Base-by-base conservation (phyloP, 2,329 filamentous ascomycete genomes). In the Rutstroemia sp. region DNA sequence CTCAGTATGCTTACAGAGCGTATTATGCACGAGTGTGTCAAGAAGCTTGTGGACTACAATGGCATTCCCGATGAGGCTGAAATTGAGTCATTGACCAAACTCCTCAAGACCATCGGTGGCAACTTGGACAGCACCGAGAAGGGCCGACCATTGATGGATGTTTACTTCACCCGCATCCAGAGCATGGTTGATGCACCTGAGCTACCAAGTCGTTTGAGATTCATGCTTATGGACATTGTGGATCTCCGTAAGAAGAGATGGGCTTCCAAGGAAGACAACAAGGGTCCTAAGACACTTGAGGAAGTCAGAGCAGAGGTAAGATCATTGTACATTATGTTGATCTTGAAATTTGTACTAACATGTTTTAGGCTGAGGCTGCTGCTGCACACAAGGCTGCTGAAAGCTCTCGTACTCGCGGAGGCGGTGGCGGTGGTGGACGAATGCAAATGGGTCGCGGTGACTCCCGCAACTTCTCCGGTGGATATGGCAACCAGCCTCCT, bases 11-110 rank as follows among this genome's bases (percentile, higher is more conserved):
- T 99, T 73, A 99, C 94, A 60, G 89, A 96, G 73, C 89, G 92
- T 72, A 99, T 99, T 75, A 99, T 99, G 94, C 92, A 99, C 77
- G 90, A 96, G 74, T 99, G 94, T 81, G 91, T 99, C 27, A 87
- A 91, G 76, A 96, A 95, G 75, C 82, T 99, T 61, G 89, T 99
- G 64, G 92, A 99, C 75, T 97, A 95, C 73, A 87, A 92, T 69
- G 91, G 89, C 60, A 77, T 90, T 59, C 94, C 94, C 46, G 94
- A 99, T 66, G 94, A 99, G 75, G 89, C 92, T 54, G 92, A 96
- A 72, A 87, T 99, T 59, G 94, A 99, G 79, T 95, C 90, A 64
- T 84, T 99, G 73, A 91, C 87, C 67, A 96, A 95, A 76, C 80
- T 99, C 61, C 82, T 99, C 60, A 85, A 87, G 64, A 96, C 94